phyloP scores from a whole-genome alignment of 495 filamentous ascomycete genomes.

The Aspergillus cristatus region DNA sequence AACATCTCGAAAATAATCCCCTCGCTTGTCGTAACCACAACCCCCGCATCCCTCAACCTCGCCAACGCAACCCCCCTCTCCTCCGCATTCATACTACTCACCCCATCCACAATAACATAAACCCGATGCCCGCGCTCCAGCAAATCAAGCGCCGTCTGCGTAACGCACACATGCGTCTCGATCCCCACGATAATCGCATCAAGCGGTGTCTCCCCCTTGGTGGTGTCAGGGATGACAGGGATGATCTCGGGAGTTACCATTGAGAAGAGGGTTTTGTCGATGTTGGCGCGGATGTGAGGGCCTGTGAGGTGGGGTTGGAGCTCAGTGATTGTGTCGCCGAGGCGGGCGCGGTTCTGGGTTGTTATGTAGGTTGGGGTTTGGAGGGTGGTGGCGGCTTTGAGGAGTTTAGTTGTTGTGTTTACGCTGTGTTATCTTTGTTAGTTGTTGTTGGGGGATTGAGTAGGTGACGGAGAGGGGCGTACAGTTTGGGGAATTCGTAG shows the following conservation, averaged over 20 bases:
- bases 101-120: slow-evolving; percentile 85
- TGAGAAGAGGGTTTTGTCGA: slow-evolving; percentile 84
- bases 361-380: slow-evolving; percentile 72
- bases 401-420: slow-evolving; percentile 32
- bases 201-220: slow-evolving; percentile 4
- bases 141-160: slow-evolving; percentile 82
- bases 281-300: slow-evolving; percentile 37
- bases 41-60: slow-evolving; percentile 66
- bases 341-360: slow-evolving; percentile 66
- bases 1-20: slow-evolving; percentile 87
- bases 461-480: slow-evolving; percentile 8
- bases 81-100: slow-evolving; percentile 72
- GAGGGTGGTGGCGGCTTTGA: slow-evolving; percentile 47
- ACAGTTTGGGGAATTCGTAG: slow-evolving; percentile 75
- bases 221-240: slow-evolving; percentile 18
- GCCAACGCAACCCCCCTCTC: slow-evolving; percentile 74
- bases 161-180: slow-evolving; percentile 90
- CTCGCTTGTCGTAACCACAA: slow-evolving; percentile 79
- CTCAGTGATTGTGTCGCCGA: slow-evolving; percentile 72
- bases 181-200: slow-evolving; percentile 61
- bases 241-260: slow-evolving; percentile 56
- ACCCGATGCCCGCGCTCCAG: slow-evolving; percentile 66
- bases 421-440: slow-evolving; percentile 11
- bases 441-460: background rate
- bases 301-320: slow-evolving; percentile 36